Evolutionary conservation across 2,329 filamentous ascomycete species (phyloP), one percentile per base, ranked within the genome.

Genomic region (Sporothrix curviconia): DNA sequence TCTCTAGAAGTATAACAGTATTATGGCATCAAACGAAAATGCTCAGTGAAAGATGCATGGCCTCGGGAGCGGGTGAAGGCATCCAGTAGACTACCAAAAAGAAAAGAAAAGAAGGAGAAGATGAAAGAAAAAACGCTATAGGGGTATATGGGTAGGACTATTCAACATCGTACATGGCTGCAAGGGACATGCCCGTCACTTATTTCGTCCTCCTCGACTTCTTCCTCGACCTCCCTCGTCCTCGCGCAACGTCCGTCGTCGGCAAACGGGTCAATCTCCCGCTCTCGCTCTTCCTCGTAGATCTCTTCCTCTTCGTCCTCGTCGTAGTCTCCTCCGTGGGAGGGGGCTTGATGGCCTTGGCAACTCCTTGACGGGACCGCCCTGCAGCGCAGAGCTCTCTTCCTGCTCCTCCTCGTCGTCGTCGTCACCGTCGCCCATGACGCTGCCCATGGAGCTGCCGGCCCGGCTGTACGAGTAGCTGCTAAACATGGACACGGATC

Each of bases 401-500:
- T 42, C 24, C 12, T 32, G 32, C 9, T 30, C 53, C 12, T 63
- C 60, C 6, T 60, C 58, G 4, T 59, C 58, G 2, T 59, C 57
- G 2, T 60, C 57, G 34, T 44, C 57, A 19, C n/a, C 59, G 15
- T 63, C 63, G 36, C 59, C 64, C 56, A 56, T 15, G 12, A 58
- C 50, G 19, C 58, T 60, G 17, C 63, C 61, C 0, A 49, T 43
- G 8, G 67, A 64, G 51, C 72, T 73, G n/a, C 65, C 67, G 0
- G 70, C 69, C 7, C 68, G 67, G 59, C 70, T 73, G 50, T 67
- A 66, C 4, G 68, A 66, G 14, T 65, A 67, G 52, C 73, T 72
- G 57, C 78, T 81, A 30, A 75, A 78, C 0, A 74, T 73, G 9
- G 74, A 39, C 15, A 74, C 74, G 9, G 78, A 80, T 0, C 78